These are phyloP conservation scores for Saccharomycopsis crataegensis DNA, from an alignment of 1,139 yeast species.

Conservation along the genomic window DNA sequence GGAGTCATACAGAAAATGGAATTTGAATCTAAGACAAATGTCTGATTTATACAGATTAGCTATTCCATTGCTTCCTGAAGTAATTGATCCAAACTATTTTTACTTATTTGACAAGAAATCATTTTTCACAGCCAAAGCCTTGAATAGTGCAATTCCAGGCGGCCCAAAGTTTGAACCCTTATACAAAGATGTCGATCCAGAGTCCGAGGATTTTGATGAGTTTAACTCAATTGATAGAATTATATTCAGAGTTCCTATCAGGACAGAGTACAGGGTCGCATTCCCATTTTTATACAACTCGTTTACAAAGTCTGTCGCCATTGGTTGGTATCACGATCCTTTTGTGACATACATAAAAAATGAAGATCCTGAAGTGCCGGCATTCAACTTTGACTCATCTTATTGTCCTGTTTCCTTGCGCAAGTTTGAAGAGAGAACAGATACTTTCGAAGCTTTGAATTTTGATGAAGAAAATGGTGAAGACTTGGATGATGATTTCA, in stretches of 20 bases:
- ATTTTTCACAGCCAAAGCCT: constrained; percentile 83
- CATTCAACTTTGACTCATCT: constrained; percentile 47
- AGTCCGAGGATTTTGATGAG: constrained; percentile 75
- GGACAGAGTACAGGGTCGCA: constrained; percentile 81
- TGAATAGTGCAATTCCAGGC: constrained; percentile 82
- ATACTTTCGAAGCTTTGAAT: constrained; percentile 20
- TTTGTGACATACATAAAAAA: constrained; percentile 39
- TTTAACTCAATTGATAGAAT: constrained; percentile 84
- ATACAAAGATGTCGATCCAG: constrained; percentile 59
- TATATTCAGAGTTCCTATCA: constrained; percentile 66
- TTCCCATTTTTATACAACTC: constrained; percentile 83
- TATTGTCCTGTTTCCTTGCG: constrained; percentile 51
- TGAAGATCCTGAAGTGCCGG: constrained; percentile 46
- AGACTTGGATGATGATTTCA: constrained; percentile 31
- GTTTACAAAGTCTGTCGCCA: constrained; percentile 55
- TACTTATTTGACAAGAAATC: constrained; percentile 72
- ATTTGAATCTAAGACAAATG: constrained; percentile 53
- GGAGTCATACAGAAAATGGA: constrained; percentile 71
- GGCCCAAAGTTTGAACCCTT: constrained; percentile 96
- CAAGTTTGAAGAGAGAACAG: constrained; percentile 24
- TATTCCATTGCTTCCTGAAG: constrained; percentile 58
- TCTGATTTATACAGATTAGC: constrained; percentile 60
- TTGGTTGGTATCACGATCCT: constrained; percentile 59
- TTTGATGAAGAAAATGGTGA: constrained; percentile 29
- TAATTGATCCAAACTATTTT: constrained; percentile 47